A percentile compares a stretch with the other conserved stretches of the same genome.
These are phyloP conservation scores for Vitis vinifera DNA, from an alignment of 164 flowering plant genomes.

Conservation along the genomic window ASM3070453v1 NC_081807.1:1243501-1244000, in stretches of 20 bases:
- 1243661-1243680: conserved; percentile 77
- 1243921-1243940: conserved; percentile 82
- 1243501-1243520: conserved; percentile 37
- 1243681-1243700: conserved; percentile 78
- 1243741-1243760: conserved; percentile 95
- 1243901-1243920: conserved; percentile 78
- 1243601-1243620: conserved; percentile 70
- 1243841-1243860: neutral
- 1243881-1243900: conserved; percentile 63
- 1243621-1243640: conserved; percentile 72
- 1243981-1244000: conserved; percentile 91
- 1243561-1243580: conserved; percentile 78
- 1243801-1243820: neutral
- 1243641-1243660: conserved; percentile 75
- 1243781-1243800: neutral
- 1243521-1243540: conserved; percentile 41
- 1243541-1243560: conserved; percentile 78
- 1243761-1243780: conserved; percentile 74
- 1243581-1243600: conserved; percentile 69
- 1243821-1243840: neutral
- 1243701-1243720: conserved; percentile 73
- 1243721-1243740: conserved; percentile 76
- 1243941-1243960: conserved; percentile 74
- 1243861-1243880: conserved; percentile 89
- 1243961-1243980: conserved; percentile 95